These are phyloP conservation scores for Phytopythium sindhum DNA, from an alignment of 352 stramenopile species.

Conservation along the genomic window DNA sequence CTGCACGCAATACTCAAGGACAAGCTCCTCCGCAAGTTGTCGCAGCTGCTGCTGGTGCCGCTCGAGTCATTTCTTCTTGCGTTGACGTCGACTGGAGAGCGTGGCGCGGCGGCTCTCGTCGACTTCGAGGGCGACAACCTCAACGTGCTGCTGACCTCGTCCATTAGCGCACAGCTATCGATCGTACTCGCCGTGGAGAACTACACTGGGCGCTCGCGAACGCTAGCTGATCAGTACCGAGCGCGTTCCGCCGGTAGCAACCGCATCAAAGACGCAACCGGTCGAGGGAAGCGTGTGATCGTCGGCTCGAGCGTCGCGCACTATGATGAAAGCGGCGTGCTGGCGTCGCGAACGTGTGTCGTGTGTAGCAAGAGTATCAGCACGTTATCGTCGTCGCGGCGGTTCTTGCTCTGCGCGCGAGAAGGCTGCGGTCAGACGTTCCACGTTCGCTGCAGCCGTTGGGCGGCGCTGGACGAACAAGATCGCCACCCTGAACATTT, in stretches of 20 bases:
- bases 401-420: conserved; percentile 39
- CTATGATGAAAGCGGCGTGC: conserved; percentile 54
- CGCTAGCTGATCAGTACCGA: conserved; percentile 45
- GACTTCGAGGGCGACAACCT: conserved; percentile 63
- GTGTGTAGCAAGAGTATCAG: conserved; percentile 52
- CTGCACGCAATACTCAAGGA: conserved; percentile 64
- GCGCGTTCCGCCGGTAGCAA: conserved; percentile 11
- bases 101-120: conserved; percentile 35
- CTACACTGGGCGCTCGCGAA: conserved; percentile 36
- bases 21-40: conserved; percentile 45
- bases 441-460: conserved; percentile 67
- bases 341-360: conserved; percentile 45
- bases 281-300: conserved; percentile 1
- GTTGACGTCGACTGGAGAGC: conserved; percentile 39
- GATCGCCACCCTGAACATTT: conserved; percentile 26
- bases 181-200: conserved; percentile 60
- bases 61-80: conserved; percentile 47
- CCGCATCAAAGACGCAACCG: conserved; percentile 6
- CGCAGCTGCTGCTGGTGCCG: conserved; percentile 42
- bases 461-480: conserved; percentile 33
- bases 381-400: conserved; percentile 14
- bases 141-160: conserved; percentile 47
- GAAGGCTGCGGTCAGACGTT: conserved; percentile 58
- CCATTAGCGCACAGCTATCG: conserved; percentile 37
- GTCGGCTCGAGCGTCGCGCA: conserved; percentile 31